Evolutionary conservation across 768 basidiomycete genomes (phyloP), one percentile per base, ranked within the genome.

Genomic region (Lanmaoa pseudosensibilis): DNA sequence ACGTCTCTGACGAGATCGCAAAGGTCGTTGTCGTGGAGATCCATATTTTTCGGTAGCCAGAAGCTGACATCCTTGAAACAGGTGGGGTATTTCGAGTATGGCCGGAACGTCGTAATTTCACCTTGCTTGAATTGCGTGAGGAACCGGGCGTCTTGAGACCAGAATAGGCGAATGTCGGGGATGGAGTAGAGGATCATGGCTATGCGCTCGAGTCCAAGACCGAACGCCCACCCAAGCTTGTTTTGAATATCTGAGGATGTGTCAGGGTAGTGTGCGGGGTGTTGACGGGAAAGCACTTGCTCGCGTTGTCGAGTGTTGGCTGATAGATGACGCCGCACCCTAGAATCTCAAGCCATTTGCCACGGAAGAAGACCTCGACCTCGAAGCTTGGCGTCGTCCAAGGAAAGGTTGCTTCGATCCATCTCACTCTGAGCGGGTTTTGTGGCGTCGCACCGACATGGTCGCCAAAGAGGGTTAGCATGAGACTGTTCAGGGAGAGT

Each of bases 341-440:
- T 7, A 98, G 78, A 52, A 99, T 92, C 73, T 98, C 97, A 23
- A 99, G 77, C 97, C 97, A 99, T 72, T 95, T 90, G 1, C 94
- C 97, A 54, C 87, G 84, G 77, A 90, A 98, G 73, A 95, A 88
- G 5, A 98, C 94, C 70, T 99, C 97, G 40, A 99, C 95, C 69
- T 99, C 96, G 68, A 92, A 99, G 69, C 94, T 97, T 10, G 97
- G 97, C 57, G 87, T 90, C 53, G 97, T 99, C 80, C 96, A 99
- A 2, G 97, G 97, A 75, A 99, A 98, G 67, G 90, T 92, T 2
- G 96, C 93, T 69, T 98, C 94, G 60, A 98, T 98, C 97, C 97
- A 99, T 21, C 97, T 80, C 27, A 99, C 89, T 60, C 83, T 79
- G 58, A 99, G 77, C 25, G 97, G 95, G 48, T 90, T 83, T 37